Percentiles rank a stretch among this genome's conserved stretches.
Conservation (phyloP, 805 yeast genomes). For the Teunomyces aglyptinius region DNA sequence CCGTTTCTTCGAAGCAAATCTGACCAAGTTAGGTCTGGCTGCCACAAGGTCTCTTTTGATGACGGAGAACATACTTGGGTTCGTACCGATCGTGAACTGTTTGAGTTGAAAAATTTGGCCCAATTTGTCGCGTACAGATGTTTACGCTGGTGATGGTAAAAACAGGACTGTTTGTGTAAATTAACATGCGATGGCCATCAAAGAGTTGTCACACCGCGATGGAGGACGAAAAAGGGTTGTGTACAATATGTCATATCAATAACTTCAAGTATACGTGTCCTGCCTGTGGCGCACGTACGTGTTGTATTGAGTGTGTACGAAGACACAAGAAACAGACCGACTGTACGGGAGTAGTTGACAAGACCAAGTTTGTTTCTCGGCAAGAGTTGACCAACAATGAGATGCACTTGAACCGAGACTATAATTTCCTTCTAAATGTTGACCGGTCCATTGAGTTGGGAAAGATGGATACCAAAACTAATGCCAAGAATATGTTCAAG, state of each 20-base stretch:
- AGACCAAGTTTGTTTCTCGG: slow-evolving; percentile 54
- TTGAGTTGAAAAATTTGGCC: slow-evolving; percentile 4
- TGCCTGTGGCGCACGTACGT: slow-evolving; percentile 63
- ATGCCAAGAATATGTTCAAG: slow-evolving; percentile 44
- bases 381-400: slow-evolving; percentile 39
- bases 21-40: slow-evolving; percentile 7
- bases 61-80: neutral
- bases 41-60: slow-evolving; percentile 3
- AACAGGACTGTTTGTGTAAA: neutral
- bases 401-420: slow-evolving; percentile 72
- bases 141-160: slow-evolving; percentile 4
- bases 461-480: slow-evolving; percentile 46
- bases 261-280: slow-evolving; percentile 75
- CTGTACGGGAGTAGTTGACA: slow-evolving; percentile 69
- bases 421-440: slow-evolving; percentile 63
- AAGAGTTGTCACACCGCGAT: neutral
- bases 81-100: neutral
- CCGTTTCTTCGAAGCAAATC: slow-evolving; percentile 11
- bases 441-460: slow-evolving; percentile 61
- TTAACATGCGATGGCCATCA: neutral
- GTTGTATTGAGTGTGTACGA: slow-evolving; percentile 70
- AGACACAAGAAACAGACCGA: slow-evolving; percentile 59
- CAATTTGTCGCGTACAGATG: neutral
- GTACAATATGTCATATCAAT: slow-evolving; percentile 36
- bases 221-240: slow-evolving; percentile 13